Conservation (phyloP, 2,329 filamentous ascomycete genomes). For the Epichloe sibirici region DNA sequence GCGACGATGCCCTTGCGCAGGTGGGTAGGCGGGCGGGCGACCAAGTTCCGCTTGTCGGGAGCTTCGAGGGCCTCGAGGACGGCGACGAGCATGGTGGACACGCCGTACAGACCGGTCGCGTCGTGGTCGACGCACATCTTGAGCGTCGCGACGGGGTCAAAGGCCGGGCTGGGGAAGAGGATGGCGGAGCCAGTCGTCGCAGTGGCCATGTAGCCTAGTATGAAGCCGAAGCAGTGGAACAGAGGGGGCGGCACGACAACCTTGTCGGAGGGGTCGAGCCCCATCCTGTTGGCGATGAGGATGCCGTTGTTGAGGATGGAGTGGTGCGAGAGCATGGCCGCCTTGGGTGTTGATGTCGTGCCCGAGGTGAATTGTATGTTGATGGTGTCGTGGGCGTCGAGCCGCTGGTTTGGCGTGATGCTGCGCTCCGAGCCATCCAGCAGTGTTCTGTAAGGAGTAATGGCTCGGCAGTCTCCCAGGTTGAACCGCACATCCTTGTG, state of each 20-base stretch:
- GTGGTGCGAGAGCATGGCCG: constrained; percentile 74
- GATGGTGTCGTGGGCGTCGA: constrained; percentile 56
- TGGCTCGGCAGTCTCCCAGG: constrained; percentile 25
- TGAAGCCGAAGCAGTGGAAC: constrained; percentile 83
- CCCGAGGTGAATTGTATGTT: constrained; percentile 97
- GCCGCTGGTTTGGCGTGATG: constrained; percentile 31
- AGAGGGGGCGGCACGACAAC: constrained; percentile 79
- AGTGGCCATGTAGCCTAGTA: constrained; percentile 93
- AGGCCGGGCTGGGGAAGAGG: constrained; percentile 76
- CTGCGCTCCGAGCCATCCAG: constrained; percentile 18
- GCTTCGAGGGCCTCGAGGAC: constrained; percentile 59
- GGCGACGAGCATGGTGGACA: constrained; percentile 88
- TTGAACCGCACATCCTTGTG: constrained; percentile 34
- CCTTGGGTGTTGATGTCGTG: constrained; percentile 86
- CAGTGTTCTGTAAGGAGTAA: constrained; percentile 35
- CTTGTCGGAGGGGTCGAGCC: constrained; percentile 58
- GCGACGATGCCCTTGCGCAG: constrained; percentile 87
- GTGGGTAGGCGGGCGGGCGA: constrained; percentile 12
- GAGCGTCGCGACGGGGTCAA: constrained; percentile 66
- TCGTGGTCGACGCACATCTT: constrained; percentile 38
- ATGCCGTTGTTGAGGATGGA: constrained; percentile 88
- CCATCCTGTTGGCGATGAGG: constrained; percentile 77
- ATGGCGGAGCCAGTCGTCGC: constrained; percentile 69
- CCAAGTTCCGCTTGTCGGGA: constrained; percentile 24
- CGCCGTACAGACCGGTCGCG: constrained; percentile 66